Conservation (phyloP, 495 filamentous ascomycete species). For the Melanomma pulvis-pyrius region DNA sequence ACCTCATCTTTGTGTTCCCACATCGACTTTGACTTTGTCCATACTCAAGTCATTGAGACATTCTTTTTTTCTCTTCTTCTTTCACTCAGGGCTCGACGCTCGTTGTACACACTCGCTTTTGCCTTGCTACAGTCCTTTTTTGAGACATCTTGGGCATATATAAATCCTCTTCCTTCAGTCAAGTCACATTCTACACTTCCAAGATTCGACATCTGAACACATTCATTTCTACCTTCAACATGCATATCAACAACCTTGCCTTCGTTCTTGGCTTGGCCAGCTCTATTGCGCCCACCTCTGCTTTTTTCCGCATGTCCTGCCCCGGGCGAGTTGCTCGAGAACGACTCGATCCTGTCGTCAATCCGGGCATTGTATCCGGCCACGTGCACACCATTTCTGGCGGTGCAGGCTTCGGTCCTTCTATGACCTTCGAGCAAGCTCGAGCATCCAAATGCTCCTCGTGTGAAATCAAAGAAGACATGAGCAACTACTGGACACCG, state of each 20-base stretch:
- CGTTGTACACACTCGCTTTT: conserved; percentile 8
- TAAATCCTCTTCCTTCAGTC: conserved; percentile 1
- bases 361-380: conserved; percentile 56
- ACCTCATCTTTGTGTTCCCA: not conserved
- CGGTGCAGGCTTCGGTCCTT: conserved; percentile 69
- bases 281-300: conserved; percentile 36
- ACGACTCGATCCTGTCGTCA: conserved; percentile 72
- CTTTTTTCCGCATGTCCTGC: conserved; percentile 47
- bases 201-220: conserved; percentile 6
- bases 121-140: conserved; percentile 8
- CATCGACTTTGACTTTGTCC: conserved; percentile 7
- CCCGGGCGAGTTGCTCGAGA: conserved; percentile 53
- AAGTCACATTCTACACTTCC: not conserved
- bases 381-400: conserved; percentile 82
- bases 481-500: conserved; percentile 73
- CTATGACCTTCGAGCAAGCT: conserved; percentile 61
- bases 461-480: conserved; percentile 57
- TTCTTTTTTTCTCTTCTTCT: conserved; percentile 10
- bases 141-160: conserved; percentile 10
- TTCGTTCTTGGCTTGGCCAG: conserved; percentile 28
- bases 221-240: conserved; percentile 6
- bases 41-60: conserved; percentile 7
- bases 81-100: conserved; percentile 13
- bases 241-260: conserved; percentile 19
- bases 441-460: conserved; percentile 67